Evolutionary conservation across 2,329 filamentous ascomycete genomes (phyloP).

Genomic region (Fusarium neocosmosporiellum): DNA sequence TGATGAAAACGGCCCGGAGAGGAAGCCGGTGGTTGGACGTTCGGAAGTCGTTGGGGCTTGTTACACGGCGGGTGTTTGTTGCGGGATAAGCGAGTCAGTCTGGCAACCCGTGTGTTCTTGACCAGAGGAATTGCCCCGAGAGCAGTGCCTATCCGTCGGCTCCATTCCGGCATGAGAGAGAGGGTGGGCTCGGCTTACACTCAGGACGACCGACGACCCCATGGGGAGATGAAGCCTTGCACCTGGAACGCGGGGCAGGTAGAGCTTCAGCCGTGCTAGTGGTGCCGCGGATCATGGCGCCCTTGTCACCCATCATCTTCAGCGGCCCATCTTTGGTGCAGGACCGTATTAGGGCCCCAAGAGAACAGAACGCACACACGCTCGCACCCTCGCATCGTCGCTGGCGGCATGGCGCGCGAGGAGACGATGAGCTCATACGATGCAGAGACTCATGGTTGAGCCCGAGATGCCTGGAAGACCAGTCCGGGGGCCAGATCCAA

Average conservation of each 20-base stretch:
- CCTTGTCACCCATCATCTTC: background rate
- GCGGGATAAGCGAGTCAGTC: slow-evolving; percentile 7
- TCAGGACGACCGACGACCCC: slow-evolving; percentile 29
- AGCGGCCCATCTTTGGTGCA: slow-evolving; percentile 5
- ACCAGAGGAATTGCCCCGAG: slow-evolving; percentile 7
- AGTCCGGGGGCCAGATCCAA: slow-evolving; percentile 31
- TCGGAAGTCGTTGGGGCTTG: background rate
- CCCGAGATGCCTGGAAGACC: slow-evolving; percentile 22
- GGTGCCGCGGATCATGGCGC: slow-evolving; percentile 3
- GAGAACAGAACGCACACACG: background rate
- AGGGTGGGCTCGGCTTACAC: slow-evolving; percentile 35
- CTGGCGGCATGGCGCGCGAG: slow-evolving; percentile 6
- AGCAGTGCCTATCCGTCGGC: slow-evolving; percentile 11
- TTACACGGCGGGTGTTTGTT: slow-evolving; percentile 1
- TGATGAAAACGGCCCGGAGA: background rate
- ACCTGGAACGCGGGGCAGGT: slow-evolving; percentile 23
- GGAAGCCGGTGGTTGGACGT: background rate
- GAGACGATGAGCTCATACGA: slow-evolving; percentile 33
- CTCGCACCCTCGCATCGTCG: background rate
- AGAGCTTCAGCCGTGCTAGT: slow-evolving; percentile 17
- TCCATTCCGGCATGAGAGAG: slow-evolving; percentile 20
- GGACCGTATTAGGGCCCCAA: slow-evolving; percentile 20
- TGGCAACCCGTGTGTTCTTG: background rate
- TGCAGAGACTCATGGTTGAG: slow-evolving; percentile 28
- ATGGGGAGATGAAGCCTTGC: slow-evolving; percentile 35